Percentiles rank a stretch among this genome's conserved stretches.
phyloP scores from a whole-genome alignment of 768 basidiomycete species.

The Pisolithus albus region DNA sequence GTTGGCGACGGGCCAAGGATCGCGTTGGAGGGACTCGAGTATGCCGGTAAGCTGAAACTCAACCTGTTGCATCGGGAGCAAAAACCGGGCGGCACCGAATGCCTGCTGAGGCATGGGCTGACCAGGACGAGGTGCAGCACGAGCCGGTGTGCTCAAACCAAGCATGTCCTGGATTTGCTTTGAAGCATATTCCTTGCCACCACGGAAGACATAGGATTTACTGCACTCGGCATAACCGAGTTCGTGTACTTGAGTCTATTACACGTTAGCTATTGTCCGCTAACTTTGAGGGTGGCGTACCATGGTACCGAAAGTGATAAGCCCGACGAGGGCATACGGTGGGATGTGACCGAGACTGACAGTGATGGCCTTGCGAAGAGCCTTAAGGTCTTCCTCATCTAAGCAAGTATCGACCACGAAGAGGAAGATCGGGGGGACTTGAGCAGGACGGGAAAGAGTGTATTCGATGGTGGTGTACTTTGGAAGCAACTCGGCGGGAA shows the following conservation, averaged over 20 bases:
- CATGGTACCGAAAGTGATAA: constrained; percentile 98
- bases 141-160: constrained; percentile 63
- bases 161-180: constrained; percentile 99
- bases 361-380: constrained; percentile 89
- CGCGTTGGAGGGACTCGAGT: constrained; percentile 77
- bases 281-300: constrained; percentile 35
- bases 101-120: constrained; percentile 75
- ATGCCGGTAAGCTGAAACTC: constrained; percentile 96
- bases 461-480: constrained; percentile 99
- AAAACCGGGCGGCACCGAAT: constrained; percentile 83
- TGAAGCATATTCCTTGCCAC: constrained; percentile 90
- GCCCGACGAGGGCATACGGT: constrained; percentile 88
- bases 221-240: constrained; percentile 93
- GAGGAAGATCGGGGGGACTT: constrained; percentile 92
- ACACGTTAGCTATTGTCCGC: not conserved
- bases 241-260: constrained; percentile 94
- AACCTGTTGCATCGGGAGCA: constrained; percentile 85
- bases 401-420: constrained; percentile 97
- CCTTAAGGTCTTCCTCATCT: constrained; percentile 93
- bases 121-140: constrained; percentile 81
- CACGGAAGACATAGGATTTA: constrained; percentile 98
- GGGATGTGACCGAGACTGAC: constrained; percentile 91
- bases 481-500: constrained; percentile 91
- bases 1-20: constrained; percentile 96
- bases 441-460: constrained; percentile 87